phyloP scores from a whole-genome alignment of 179 eudicot species.

The Pouteria campechiana region DNA sequence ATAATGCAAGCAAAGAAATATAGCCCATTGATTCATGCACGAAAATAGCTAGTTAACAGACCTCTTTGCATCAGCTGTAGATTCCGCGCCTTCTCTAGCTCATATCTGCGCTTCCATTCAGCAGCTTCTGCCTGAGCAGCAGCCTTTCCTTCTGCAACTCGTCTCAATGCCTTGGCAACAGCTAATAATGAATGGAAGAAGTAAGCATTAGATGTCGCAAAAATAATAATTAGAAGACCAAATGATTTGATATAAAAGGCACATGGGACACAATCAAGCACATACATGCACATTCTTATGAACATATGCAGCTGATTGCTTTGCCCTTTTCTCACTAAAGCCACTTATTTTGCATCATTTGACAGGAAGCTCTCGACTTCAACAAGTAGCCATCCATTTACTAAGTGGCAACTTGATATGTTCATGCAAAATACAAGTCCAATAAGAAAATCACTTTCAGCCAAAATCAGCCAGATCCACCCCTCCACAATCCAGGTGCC shows the following conservation, averaged over 20 bases:
- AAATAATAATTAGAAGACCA: background rate
- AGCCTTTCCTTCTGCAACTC: slow-evolving; percentile 90
- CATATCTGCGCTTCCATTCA: slow-evolving; percentile 99
- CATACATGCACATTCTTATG: too few species aligned
- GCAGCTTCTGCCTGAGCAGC: slow-evolving; percentile 93
- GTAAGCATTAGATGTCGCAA: background rate
- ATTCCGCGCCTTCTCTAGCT: slow-evolving; percentile 67
- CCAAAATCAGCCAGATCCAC: too few species aligned
- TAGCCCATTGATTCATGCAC: background rate
- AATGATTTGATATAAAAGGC: background rate
- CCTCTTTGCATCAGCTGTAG: slow-evolving; percentile 71
- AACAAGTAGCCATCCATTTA: too few species aligned
- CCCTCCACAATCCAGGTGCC: too few species aligned
- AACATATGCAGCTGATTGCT: too few species aligned
- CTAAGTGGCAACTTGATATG: too few species aligned
- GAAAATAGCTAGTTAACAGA: background rate
- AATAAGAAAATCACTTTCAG: too few species aligned
- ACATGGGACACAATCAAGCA: too few species aligned
- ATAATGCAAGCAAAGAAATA: background rate
- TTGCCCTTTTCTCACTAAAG: too few species aligned
- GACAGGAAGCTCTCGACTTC: too few species aligned
- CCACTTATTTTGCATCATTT: too few species aligned
- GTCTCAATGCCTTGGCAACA: slow-evolving; percentile 82
- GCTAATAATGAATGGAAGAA: slow-evolving; percentile 28
- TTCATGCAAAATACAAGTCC: too few species aligned